Percentiles rank a stretch among this genome's conserved stretches.
phyloP scores from a whole-genome alignment of 805 yeast species.

The Saccharomycopsis malanga region DNA sequence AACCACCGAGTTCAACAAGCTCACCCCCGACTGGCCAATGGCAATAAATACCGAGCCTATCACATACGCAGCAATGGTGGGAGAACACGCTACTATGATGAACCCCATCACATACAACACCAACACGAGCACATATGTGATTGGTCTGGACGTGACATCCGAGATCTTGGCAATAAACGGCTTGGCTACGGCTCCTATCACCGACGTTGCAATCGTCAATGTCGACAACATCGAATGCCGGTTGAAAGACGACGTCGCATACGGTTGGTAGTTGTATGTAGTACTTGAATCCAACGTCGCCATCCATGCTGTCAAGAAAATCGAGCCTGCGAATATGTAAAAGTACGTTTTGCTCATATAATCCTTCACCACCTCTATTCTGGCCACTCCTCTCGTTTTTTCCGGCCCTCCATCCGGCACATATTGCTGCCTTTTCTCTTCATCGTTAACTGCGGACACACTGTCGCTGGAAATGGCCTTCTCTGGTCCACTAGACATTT shows the following conservation, averaged over 20 bases:
- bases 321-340: conserved; percentile 23
- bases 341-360: conserved; percentile 22
- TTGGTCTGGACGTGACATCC: conserved; percentile 36
- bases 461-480: too few relatives aligned
- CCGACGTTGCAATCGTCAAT: conserved; percentile 33
- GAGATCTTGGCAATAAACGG: conserved; percentile 37
- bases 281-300: conserved; percentile 29
- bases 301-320: conserved; percentile 28
- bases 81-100: conserved; percentile 33
- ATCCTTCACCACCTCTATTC: conserved; percentile 26
- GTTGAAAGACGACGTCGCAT: conserved; percentile 35
- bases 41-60: conserved; percentile 33
- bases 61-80: conserved; percentile 31
- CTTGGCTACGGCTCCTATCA: conserved; percentile 33
- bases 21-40: conserved; percentile 34
- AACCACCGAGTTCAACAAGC: conserved; percentile 30
- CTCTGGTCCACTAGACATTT: too few relatives aligned
- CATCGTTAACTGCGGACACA: too few relatives aligned
- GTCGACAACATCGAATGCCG: conserved; percentile 36
- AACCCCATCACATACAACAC: conserved; percentile 32
- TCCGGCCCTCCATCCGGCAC: too few relatives aligned
- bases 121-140: conserved; percentile 31
- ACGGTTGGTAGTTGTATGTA: conserved; percentile 31
- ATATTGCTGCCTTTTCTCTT: too few relatives aligned
- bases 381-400: conserved; percentile 27